Conservation (phyloP, 495 filamentous ascomycete genomes). For the Hypoxylon intermedium region DNA sequence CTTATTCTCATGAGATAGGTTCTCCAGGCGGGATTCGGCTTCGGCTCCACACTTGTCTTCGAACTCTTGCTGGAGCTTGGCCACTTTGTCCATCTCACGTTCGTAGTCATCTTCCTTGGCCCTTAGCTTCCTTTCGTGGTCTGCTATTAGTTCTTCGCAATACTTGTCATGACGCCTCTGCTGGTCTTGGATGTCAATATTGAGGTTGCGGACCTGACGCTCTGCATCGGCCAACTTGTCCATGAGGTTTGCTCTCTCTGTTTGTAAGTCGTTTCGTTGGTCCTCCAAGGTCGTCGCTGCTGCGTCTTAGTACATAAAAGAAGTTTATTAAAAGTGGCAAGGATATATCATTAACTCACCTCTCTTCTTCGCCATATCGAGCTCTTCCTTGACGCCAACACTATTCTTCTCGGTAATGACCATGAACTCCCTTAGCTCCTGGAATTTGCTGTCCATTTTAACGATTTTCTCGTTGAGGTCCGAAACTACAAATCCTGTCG, state of each 20-base stretch:
- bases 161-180: constrained; percentile 33
- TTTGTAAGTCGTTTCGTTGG: constrained; percentile 62
- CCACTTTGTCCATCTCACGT: constrained; percentile 42
- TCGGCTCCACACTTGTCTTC: constrained; percentile 40
- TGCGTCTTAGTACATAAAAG: constrained; percentile 3
- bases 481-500: constrained; percentile 67
- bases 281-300: constrained; percentile 73
- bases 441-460: constrained; percentile 68
- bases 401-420: constrained; percentile 65
- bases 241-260: constrained; percentile 63
- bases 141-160: constrained; percentile 32
- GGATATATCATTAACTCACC: constrained; percentile 64
- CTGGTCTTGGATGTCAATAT: constrained; percentile 51
- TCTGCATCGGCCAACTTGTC: constrained; percentile 66
- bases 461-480: constrained; percentile 73
- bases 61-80: constrained; percentile 42
- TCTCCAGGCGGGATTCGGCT: constrained; percentile 39
- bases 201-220: constrained; percentile 46
- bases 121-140: constrained; percentile 37
- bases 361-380: constrained; percentile 73
- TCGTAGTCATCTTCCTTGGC: constrained; percentile 47
- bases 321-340: not conserved
- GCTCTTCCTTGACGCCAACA: constrained; percentile 69
- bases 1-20: constrained; percentile 42
- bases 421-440: constrained; percentile 66